phyloP scores from a whole-genome alignment of 805 yeast genomes.

The Starmerella tilneyi region DNA sequence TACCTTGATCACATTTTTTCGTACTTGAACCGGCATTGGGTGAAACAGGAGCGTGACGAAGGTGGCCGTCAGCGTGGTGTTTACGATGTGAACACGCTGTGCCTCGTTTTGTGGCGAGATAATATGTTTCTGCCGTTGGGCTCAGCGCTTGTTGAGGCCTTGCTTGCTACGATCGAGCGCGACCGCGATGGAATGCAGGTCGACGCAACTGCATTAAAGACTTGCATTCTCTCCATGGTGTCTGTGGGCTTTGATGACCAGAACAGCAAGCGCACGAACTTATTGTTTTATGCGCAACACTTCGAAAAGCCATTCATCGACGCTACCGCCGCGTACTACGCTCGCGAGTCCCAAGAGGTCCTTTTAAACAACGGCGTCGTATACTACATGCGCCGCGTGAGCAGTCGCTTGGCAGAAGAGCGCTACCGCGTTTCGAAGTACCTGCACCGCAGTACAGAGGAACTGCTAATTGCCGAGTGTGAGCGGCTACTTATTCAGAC shows the following conservation, averaged over 20 bases:
- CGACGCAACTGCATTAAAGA: conserved; percentile 52
- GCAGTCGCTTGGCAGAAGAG: conserved; percentile 73
- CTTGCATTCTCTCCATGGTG: conserved; percentile 78
- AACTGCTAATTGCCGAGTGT: conserved; percentile 62
- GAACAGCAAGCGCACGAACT: conserved; percentile 75
- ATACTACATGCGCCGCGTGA: conserved; percentile 82
- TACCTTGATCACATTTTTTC: conserved; percentile 87
- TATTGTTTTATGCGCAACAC: conserved; percentile 66
- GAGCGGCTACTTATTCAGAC: conserved; percentile 66
- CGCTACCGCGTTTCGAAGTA: conserved; percentile 64
- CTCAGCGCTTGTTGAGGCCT: conserved; percentile 51
- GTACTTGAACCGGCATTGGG: conserved; percentile 96
- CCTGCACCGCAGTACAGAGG: conserved; percentile 76
- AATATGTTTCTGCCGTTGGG: conserved; percentile 64
- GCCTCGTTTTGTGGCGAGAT: conserved; percentile 79
- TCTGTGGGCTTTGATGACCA: conserved; percentile 81
- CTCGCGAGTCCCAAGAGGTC: conserved; percentile 55
- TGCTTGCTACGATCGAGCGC: conserved; percentile 60
- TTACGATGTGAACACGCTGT: conserved; percentile 81
- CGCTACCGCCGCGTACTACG: conserved; percentile 47
- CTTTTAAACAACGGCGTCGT: conserved; percentile 69
- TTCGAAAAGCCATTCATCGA: conserved; percentile 72
- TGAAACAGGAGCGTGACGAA: conserved; percentile 86
- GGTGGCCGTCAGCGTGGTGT: conserved; percentile 65
- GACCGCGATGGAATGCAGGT: conserved; percentile 74